These are phyloP conservation scores for Pseudocercospora pini-densiflorae DNA, from an alignment of 2,329 filamentous ascomycete species.

Conservation along the genomic window DNA sequence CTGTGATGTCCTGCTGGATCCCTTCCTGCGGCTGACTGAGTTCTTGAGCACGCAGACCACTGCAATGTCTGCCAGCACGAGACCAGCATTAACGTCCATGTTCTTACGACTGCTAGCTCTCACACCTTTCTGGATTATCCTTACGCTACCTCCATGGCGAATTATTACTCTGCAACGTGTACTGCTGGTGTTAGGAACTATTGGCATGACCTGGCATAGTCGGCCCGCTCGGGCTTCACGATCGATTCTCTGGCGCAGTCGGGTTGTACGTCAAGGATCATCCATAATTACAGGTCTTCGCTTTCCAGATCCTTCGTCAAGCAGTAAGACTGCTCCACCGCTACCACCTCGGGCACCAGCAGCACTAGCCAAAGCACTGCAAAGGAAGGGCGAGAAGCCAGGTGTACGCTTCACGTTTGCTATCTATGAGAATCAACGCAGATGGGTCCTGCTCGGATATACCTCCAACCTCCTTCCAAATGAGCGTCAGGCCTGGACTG, in stretches of 20 bases:
- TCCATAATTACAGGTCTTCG: constrained; percentile 79
- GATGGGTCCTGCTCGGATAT: constrained; percentile 96
- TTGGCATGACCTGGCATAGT: constrained; percentile 90
- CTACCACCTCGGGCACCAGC: constrained; percentile 26
- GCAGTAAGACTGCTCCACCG: constrained; percentile 35
- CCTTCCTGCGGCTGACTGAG: constrained; percentile 85
- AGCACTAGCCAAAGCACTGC: constrained; percentile 42
- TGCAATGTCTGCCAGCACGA: constrained; percentile 86
- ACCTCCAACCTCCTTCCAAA: constrained; percentile 89
- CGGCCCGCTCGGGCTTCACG: constrained; percentile 82
- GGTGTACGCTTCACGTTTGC: constrained; percentile 97
- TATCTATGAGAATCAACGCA: constrained; percentile 92
- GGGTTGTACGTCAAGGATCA: constrained; percentile 70
- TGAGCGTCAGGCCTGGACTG: constrained; percentile 89
- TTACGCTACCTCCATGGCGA: constrained; percentile 81
- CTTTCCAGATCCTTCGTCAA: constrained; percentile 56
- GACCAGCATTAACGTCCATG: constrained; percentile 84
- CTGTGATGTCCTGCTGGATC: constrained; percentile 90
- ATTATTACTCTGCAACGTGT: constrained; percentile 87
- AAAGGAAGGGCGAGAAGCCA: constrained; percentile 53
- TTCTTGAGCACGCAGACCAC: constrained; percentile 84
- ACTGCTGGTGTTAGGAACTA: constrained; percentile 81
- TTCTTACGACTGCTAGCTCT: constrained; percentile 88
- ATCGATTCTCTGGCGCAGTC: constrained; percentile 88
- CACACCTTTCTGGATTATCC: constrained; percentile 82